Conservation (phyloP, 2,329 filamentous ascomycete species). For the Calonectria montana region DNA sequence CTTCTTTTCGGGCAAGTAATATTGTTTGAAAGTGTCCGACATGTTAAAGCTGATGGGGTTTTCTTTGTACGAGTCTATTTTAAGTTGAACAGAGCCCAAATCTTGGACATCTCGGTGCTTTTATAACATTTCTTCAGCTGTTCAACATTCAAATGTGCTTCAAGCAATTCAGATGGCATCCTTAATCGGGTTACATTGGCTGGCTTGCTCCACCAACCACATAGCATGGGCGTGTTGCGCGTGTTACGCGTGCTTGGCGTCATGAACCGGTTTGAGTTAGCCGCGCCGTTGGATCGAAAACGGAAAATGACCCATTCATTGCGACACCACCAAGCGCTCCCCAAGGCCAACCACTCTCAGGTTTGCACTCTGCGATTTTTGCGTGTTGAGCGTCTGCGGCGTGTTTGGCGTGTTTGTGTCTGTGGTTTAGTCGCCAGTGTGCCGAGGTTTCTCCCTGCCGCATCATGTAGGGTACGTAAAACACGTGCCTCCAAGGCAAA, state of each 20-base stretch:
- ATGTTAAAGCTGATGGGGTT: background rate
- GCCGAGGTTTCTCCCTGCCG: too few relatives aligned
- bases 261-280: background rate
- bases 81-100: background rate
- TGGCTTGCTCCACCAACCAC: background rate
- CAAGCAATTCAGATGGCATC: background rate
- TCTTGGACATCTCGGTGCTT: background rate
- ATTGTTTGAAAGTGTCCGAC: constrained; percentile 8
- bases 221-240: background rate
- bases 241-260: background rate
- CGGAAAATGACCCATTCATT: background rate
- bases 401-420: background rate
- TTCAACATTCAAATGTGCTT: too few relatives aligned
- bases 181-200: too few relatives aligned
- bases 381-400: constrained; percentile 13
- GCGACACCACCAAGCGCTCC: too few relatives aligned
- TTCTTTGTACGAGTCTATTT: background rate
- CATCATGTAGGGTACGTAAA: too few relatives aligned
- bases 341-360: background rate
- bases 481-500: too few relatives aligned
- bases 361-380: background rate
- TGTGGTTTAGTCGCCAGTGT: too few relatives aligned
- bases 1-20: constrained; percentile 20
- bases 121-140: background rate
- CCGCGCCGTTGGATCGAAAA: background rate